Evolutionary conservation across 176 grass and related monocot species (phyloP).

Genomic region (Aegilops longissima): DNA sequence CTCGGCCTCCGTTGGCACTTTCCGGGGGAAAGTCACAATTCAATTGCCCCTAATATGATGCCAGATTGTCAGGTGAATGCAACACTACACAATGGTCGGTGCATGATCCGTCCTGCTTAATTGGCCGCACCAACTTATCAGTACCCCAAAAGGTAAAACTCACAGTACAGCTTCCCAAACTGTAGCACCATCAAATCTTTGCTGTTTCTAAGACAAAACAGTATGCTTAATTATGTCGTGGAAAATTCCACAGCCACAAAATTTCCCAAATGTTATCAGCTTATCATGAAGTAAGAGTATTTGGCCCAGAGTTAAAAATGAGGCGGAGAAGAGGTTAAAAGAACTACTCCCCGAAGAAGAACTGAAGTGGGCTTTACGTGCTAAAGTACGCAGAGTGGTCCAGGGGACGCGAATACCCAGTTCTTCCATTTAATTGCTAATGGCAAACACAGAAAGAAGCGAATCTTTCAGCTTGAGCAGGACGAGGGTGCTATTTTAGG

Average conservation of each 20-base stretch:
- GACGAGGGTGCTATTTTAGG: too few species aligned
- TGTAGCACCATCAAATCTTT: neutral
- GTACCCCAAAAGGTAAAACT: constrained; percentile 9
- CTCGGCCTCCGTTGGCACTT: too few species aligned
- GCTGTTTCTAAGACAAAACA: neutral
- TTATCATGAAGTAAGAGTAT: constrained; percentile 4
- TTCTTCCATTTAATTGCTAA: too few species aligned
- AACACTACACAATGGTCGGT: constrained; percentile 1
- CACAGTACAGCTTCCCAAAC: constrained; percentile 11
- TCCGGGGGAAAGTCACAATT: constrained; percentile 24
- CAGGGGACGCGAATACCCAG: too few species aligned
- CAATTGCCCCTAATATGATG: constrained; percentile 24
- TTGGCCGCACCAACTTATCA: constrained; percentile 33
- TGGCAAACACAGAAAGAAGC: too few species aligned
- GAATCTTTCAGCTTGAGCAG: too few species aligned
- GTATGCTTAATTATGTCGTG: too few species aligned
- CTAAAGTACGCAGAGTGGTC: too few species aligned
- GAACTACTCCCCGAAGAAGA: too few species aligned
- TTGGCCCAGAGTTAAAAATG: too few species aligned
- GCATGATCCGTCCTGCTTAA: constrained; percentile 2
- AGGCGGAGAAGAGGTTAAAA: too few species aligned
- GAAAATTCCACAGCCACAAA: neutral
- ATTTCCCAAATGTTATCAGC: neutral
- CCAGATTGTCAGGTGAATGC: neutral
- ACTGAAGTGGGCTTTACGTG: too few species aligned